These are phyloP conservation scores for Macrophomina tecta DNA, from an alignment of 2,329 filamentous ascomycete genomes.

Conservation along the genomic window DNA sequence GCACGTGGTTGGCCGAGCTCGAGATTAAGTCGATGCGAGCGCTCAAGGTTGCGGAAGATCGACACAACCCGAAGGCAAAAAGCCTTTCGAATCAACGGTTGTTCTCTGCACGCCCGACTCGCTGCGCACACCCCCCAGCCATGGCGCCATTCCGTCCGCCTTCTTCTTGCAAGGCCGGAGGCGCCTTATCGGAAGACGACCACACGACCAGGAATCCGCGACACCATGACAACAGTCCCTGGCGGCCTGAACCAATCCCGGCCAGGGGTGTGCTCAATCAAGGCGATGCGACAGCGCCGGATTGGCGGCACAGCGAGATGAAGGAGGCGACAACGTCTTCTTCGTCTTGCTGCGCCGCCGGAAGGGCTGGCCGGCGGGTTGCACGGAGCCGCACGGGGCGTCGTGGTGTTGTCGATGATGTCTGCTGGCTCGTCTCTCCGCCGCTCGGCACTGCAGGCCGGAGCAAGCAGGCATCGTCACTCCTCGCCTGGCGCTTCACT, in stretches of 20 bases:
- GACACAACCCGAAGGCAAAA: conserved; percentile 25
- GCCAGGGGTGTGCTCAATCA: conserved; percentile 7
- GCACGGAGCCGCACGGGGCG: conserved; percentile 12
- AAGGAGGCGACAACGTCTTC: conserved; percentile 10
- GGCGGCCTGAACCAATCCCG: conserved; percentile 15
- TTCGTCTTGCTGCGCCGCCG: not conserved
- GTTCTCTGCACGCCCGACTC: not conserved
- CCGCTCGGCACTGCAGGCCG: not conserved
- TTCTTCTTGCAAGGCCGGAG: not conserved
- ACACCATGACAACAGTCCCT: not conserved
- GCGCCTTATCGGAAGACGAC: not conserved
- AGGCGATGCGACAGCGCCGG: not conserved
- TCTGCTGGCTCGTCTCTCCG: not conserved
- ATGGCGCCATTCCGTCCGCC: conserved; percentile 7
- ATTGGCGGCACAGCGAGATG: conserved; percentile 3
- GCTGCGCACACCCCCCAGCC: not conserved
- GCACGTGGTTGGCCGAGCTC: conserved; percentile 2
- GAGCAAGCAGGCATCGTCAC: not conserved
- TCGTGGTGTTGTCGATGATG: not conserved
- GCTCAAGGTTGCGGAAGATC: conserved; percentile 27
- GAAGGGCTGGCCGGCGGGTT: not conserved
- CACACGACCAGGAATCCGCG: not conserved
- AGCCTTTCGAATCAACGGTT: conserved; percentile 5
- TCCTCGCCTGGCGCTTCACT: not conserved
- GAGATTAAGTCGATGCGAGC: conserved; percentile 22